A percentile compares a stretch with the other conserved stretches of the same genome.
Evolutionary conservation across 148 eudicot species (phyloP).

Genomic region (Simmondsia chinensis): DNA sequence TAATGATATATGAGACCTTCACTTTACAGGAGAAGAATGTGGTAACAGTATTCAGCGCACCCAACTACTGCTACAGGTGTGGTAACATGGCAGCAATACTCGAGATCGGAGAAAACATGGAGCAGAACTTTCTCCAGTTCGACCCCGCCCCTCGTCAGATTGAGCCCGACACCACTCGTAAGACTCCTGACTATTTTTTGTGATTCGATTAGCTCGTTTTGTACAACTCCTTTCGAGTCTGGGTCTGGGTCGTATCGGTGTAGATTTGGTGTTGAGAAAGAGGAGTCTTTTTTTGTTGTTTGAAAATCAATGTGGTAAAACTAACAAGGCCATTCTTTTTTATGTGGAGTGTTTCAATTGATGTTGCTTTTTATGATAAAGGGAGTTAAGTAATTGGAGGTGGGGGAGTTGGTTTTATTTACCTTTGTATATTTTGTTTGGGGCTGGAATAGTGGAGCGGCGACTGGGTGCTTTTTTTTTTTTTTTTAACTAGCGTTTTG

Average conservation of each 20-base stretch:
- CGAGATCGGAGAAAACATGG: slow-evolving; percentile 22
- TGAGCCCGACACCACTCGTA: slow-evolving; percentile 13
- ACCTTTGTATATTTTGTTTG: too few relatives aligned
- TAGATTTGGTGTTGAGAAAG: slow-evolving; percentile 4
- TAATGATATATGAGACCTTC: too few relatives aligned
- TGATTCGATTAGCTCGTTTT: neutral
- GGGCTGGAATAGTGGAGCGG: too few relatives aligned
- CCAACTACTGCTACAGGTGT: slow-evolving; percentile 26
- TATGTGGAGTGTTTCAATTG: slow-evolving; percentile 2
- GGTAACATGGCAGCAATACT: slow-evolving; percentile 28
- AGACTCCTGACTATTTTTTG: slow-evolving; percentile 13
- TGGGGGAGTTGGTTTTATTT: too few relatives aligned
- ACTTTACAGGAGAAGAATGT: slow-evolving; percentile 24
- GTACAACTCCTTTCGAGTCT: slow-evolving; percentile 1
- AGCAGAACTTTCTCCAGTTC: slow-evolving; percentile 23
- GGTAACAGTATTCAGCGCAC: slow-evolving; percentile 28
- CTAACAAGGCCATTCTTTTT: slow-evolving; percentile 6
- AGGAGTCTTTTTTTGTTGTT: slow-evolving; percentile 1
- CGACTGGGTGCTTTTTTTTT: too few relatives aligned
- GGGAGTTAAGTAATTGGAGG: too few relatives aligned
- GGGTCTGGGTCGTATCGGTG: slow-evolving; percentile 1
- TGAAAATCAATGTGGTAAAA: slow-evolving; percentile 1
- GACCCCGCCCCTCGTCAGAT: slow-evolving; percentile 18
- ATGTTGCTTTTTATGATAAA: too few relatives aligned
- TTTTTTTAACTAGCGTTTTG: too few relatives aligned